Evolutionary conservation across 2,329 filamentous ascomycete species (phyloP).

Genomic region (Ophiostoma himal-ulmi): DNA sequence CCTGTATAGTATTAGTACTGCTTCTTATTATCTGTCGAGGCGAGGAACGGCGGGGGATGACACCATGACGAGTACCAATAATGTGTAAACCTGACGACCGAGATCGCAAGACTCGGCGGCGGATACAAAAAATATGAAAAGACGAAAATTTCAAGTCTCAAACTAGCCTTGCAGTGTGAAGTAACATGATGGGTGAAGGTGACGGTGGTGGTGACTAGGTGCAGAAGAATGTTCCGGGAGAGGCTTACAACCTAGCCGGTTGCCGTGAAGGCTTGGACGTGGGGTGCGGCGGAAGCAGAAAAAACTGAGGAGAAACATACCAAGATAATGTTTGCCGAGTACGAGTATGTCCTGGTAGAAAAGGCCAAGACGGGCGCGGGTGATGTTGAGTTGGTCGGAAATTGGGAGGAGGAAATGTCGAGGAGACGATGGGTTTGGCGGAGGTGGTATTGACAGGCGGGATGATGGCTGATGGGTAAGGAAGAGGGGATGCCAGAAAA

Average conservation of each 20-base stretch:
- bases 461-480: neutral
- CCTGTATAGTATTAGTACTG: conserved; percentile 24
- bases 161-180: neutral
- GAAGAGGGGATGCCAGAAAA: neutral
- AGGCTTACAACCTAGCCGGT: neutral
- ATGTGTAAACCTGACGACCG: conserved; percentile 19
- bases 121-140: conserved; percentile 21
- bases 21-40: neutral
- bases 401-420: neutral
- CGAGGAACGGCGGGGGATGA: neutral
- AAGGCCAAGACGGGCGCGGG: neutral
- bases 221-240: neutral
- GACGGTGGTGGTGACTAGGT: neutral
- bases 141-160: conserved; percentile 13
- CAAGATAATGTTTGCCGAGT: neutral
- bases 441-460: neutral
- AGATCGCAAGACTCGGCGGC: neutral
- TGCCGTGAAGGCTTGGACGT: neutral
- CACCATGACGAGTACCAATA: conserved; percentile 16
- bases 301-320: neutral
- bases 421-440: neutral
- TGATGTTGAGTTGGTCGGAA: neutral
- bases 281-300: neutral
- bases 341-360: neutral
- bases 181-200: neutral